Evolutionary conservation across 345 rosid species (phyloP).

Genomic region (Melastoma malabathricum): DNA sequence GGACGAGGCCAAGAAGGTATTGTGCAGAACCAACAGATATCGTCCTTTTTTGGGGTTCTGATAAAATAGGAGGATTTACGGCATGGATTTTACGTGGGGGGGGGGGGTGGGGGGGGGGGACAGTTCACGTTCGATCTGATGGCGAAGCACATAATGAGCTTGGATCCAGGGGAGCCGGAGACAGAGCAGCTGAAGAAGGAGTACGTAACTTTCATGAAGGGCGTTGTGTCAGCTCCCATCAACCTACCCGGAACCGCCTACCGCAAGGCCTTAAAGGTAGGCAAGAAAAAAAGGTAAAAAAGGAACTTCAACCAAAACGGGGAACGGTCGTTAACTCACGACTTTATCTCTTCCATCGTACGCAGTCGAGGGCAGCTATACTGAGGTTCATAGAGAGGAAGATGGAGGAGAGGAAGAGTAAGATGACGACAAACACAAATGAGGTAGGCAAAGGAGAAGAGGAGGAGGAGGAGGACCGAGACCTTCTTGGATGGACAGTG

Average conservation of each 20-base stretch:
- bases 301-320: not conserved
- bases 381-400: slow-evolving; percentile 65
- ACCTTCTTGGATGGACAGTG: slow-evolving; percentile 87
- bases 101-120: too few species aligned
- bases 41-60: too few species aligned
- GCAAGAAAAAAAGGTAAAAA: slow-evolving; percentile 52
- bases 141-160: slow-evolving; percentile 94
- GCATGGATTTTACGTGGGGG: too few species aligned
- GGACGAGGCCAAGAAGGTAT: slow-evolving; percentile 95
- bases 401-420: slow-evolving; percentile 55
- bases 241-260: slow-evolving; percentile 94
- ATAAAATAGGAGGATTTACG: too few species aligned
- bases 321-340: too few species aligned
- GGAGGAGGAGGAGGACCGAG: slow-evolving; percentile 46
- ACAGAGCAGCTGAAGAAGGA: slow-evolving; percentile 82
- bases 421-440: too few species aligned
- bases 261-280: slow-evolving; percentile 66
- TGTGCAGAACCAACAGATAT: too few species aligned
- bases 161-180: slow-evolving; percentile 79
- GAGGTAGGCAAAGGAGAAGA: too few species aligned
- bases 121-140: slow-evolving; percentile 93
- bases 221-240: slow-evolving; percentile 85
- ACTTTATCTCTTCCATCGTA: too few species aligned
- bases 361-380: slow-evolving; percentile 84
- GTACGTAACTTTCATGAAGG: slow-evolving; percentile 98